A percentile compares a stretch with the other conserved stretches of the same genome.
phyloP scores from a whole-genome alignment of 2,329 filamentous ascomycete genomes.

The Hypoxylon sp. region DNA sequence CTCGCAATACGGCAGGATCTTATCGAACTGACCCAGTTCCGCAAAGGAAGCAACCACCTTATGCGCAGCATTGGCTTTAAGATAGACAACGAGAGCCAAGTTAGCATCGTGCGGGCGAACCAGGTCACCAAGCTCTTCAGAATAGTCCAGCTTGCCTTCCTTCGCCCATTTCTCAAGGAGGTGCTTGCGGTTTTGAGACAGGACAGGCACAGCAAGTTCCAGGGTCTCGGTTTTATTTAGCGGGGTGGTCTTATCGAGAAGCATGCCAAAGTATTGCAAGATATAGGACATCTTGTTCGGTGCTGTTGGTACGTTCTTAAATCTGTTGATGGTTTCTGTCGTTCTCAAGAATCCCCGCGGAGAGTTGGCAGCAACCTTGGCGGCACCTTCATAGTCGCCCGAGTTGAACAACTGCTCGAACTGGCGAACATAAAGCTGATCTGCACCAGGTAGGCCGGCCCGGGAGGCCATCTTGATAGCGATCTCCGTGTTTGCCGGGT shows the following conservation, averaged over 20 bases:
- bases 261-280: conserved; percentile 96
- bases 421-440: conserved; percentile 90
- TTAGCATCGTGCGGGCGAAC: conserved; percentile 90
- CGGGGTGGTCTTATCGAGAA: conserved; percentile 88
- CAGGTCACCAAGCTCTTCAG: conserved; percentile 95
- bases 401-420: conserved; percentile 88
- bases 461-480: conserved; percentile 97
- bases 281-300: conserved; percentile 92
- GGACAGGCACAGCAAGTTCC: conserved; percentile 90
- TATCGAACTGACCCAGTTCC: conserved; percentile 95
- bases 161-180: conserved; percentile 97
- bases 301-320: conserved; percentile 86
- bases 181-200: conserved; percentile 94
- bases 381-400: conserved; percentile 87
- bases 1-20: conserved; percentile 91
- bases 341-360: conserved; percentile 95
- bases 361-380: conserved; percentile 96
- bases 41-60: conserved; percentile 97
- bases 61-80: conserved; percentile 88
- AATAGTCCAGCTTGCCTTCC: conserved; percentile 95
- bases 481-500: conserved; percentile 91
- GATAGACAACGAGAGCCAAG: conserved; percentile 88
- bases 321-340: conserved; percentile 92
- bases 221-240: conserved; percentile 94
- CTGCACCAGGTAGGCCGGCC: conserved; percentile 92